These are phyloP conservation scores for Tricharina praecox DNA, from an alignment of 495 filamentous ascomycete species.

Conservation along the genomic window DNA sequence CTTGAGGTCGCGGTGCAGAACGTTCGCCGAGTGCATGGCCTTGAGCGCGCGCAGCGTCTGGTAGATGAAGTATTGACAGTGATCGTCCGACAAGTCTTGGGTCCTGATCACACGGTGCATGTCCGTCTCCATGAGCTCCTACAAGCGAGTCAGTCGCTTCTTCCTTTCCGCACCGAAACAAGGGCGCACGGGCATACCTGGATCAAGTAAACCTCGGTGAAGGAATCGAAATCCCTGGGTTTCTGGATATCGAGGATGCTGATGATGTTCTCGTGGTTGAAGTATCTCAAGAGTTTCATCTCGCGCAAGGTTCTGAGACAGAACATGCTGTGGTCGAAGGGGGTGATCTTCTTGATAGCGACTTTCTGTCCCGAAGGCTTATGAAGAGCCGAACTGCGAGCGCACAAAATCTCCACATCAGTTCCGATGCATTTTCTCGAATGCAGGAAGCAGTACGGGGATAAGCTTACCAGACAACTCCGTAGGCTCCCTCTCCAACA, in stretches of 20 bases:
- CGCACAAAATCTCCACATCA: constrained; percentile 6
- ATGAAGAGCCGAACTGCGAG: constrained; percentile 75
- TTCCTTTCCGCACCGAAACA: neutral
- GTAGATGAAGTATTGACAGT: constrained; percentile 99
- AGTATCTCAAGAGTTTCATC: constrained; percentile 98
- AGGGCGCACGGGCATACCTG: constrained; percentile 47
- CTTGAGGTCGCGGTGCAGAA: constrained; percentile 93
- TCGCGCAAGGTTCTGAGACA: constrained; percentile 91
- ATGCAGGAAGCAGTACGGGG: neutral
- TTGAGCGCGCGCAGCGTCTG: constrained; percentile 96
- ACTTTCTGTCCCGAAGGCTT: constrained; percentile 98
- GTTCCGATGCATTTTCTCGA: constrained; percentile 2
- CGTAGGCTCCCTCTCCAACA: constrained; percentile 95
- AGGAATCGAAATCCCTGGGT: constrained; percentile 84
- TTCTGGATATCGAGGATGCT: constrained; percentile 98
- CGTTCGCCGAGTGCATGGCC: constrained; percentile 98
- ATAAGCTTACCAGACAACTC: constrained; percentile 79
- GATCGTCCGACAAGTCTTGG: constrained; percentile 94
- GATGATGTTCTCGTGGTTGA: constrained; percentile 99
- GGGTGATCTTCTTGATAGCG: constrained; percentile 99
- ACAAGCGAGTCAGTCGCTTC: constrained; percentile 3
- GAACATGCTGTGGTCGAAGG: constrained; percentile 99
- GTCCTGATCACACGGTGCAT: constrained; percentile 99
- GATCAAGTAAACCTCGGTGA: constrained; percentile 97
- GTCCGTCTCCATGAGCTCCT: constrained; percentile 99